phyloP scores from a whole-genome alignment of 805 yeast genomes.

The Kodamaea nitidulidarum region DNA sequence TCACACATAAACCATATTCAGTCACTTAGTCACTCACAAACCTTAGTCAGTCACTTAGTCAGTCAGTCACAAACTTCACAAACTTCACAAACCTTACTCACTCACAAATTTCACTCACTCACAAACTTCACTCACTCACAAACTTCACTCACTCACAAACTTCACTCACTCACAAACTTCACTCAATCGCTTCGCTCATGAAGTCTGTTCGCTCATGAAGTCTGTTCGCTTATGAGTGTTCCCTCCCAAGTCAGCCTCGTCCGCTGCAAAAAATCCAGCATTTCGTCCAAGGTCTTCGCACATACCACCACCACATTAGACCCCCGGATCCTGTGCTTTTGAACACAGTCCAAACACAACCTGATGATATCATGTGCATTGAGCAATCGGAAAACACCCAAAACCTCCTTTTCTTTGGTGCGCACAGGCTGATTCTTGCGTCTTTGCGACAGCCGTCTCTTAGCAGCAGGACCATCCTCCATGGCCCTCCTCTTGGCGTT shows the following conservation, averaged over 20 bases:
- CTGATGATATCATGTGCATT: conserved; percentile 22
- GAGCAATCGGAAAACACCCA: conserved; percentile 11
- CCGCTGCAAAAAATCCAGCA: conserved; percentile 5
- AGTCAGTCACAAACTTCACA: too few species aligned
- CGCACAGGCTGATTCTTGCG: conserved; percentile 1
- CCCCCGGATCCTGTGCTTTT: conserved; percentile 17
- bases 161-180: too few species aligned
- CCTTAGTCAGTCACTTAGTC: too few species aligned
- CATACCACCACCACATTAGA: conserved; percentile 4
- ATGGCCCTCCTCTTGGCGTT: conserved; percentile 10
- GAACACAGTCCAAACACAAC: conserved; percentile 31
- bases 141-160: too few species aligned
- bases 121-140: too few species aligned
- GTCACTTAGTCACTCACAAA: too few species aligned
- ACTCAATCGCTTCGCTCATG: too few species aligned
- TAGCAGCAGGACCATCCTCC: conserved; percentile 1
- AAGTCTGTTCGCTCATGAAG: too few species aligned
- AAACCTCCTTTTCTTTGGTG: conserved; percentile 3
- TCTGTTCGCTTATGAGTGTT: too few species aligned
- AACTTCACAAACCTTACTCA: too few species aligned
- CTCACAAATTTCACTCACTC: too few species aligned
- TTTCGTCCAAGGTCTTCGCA: conserved; percentile 6
- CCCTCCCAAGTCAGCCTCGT: not conserved
- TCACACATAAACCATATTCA: too few species aligned
- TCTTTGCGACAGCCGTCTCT: conserved; percentile 2